A percentile compares a stretch with the other conserved stretches of the same genome.
phyloP scores from a whole-genome alignment of 345 rosid genomes.

The Rhodamnia argentea region DNA sequence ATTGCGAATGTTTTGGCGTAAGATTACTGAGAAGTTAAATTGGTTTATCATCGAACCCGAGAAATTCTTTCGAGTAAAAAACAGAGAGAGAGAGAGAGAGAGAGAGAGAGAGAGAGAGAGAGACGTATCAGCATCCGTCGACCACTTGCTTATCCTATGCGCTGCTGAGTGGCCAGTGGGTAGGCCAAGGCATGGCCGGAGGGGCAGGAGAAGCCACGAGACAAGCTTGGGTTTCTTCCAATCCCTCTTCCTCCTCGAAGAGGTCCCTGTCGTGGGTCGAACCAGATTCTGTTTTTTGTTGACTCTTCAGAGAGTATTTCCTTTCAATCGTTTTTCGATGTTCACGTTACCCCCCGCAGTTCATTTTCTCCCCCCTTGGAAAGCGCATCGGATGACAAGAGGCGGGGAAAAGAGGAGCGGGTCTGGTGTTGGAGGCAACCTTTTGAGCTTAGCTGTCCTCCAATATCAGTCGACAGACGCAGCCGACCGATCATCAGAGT shows the following conservation, averaged over 20 bases:
- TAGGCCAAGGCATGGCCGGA: not conserved
- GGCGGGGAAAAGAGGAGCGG: too few species aligned
- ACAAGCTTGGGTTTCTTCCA: not conserved
- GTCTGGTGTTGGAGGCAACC: not conserved
- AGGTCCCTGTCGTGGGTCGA: not conserved
- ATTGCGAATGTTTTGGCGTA: not conserved
- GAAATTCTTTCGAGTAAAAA: too few species aligned
- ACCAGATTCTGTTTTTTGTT: not conserved
- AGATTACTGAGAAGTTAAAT: not conserved
- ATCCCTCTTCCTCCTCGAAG: not conserved
- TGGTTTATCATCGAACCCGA: not conserved
- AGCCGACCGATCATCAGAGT: not conserved
- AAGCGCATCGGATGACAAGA: not conserved
- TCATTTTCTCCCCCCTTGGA: too few species aligned
- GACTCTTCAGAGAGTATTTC: not conserved
- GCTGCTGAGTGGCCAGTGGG: not conserved
- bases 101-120: too few species aligned
- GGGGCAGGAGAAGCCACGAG: not conserved
- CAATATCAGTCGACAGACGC: not conserved
- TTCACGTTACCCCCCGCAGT: not conserved
- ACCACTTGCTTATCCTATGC: not conserved
- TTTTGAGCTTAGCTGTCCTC: not conserved
- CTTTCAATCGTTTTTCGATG: not conserved
- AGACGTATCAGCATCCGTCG: not conserved
- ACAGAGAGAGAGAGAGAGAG: too few species aligned